Conservation (phyloP, 805 yeast genomes). For the Cyberlindnera lachancei region DNA sequence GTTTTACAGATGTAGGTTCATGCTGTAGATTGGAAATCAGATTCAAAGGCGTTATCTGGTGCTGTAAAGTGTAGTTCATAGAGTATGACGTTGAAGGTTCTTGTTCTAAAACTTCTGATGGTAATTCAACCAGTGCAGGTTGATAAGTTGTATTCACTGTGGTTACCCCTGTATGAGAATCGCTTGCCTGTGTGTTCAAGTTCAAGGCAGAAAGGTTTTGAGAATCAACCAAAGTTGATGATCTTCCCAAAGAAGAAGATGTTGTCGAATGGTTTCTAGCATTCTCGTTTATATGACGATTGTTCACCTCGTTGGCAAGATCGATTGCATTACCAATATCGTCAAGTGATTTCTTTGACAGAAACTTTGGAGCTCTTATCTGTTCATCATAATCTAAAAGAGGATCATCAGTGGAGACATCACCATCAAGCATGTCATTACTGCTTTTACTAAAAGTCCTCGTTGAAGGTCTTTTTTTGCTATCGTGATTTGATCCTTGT, state of each 20-base stretch:
- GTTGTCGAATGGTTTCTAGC: neutral
- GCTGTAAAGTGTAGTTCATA: conserved; percentile 7
- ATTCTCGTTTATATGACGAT: too few species aligned
- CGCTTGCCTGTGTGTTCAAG: neutral
- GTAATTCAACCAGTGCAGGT: conserved; percentile 17
- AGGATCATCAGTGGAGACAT: conserved; percentile 19
- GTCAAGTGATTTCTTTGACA: conserved; percentile 9
- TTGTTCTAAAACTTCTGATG: conserved; percentile 6
- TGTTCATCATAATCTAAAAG: conserved; percentile 22
- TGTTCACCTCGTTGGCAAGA: neutral
- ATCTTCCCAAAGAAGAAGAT: neutral
- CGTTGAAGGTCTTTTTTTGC: too few species aligned
- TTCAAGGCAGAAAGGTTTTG: neutral
- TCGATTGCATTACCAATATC: conserved; percentile 4
- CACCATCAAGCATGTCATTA: conserved; percentile 6
- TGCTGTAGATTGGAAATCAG: conserved; percentile 9
- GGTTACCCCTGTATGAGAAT: neutral
- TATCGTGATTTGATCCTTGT: too few species aligned
- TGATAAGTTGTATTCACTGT: conserved; percentile 6
- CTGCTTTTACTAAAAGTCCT: conserved; percentile 3
- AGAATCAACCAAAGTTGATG: neutral
- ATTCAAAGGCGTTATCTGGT: conserved; percentile 8
- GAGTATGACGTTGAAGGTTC: conserved; percentile 9
- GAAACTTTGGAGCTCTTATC: conserved; percentile 24
- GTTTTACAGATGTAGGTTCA: conserved; percentile 6